Conservation (phyloP, 495 filamentous ascomycete genomes). For the Ramalina peruviana region DNA sequence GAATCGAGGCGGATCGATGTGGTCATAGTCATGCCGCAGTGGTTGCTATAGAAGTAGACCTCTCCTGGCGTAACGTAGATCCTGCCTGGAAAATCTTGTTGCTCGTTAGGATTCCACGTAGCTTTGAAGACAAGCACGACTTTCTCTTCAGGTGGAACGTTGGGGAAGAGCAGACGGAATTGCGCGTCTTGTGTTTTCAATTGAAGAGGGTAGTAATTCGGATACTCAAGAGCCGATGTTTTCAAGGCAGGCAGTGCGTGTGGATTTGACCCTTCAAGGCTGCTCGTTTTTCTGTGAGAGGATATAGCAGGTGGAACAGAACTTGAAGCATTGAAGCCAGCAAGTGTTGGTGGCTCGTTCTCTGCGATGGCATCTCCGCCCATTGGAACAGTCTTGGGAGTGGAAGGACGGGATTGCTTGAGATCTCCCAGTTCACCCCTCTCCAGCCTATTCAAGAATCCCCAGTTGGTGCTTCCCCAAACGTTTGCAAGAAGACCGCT, state of each 20-base stretch:
- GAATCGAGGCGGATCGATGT: constrained; percentile 56
- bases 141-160: constrained; percentile 56
- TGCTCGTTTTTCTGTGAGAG: constrained; percentile 68
- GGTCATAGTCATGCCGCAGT: constrained; percentile 80
- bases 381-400: not conserved
- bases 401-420: constrained; percentile 14
- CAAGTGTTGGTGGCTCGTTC: not conserved
- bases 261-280: constrained; percentile 49
- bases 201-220: constrained; percentile 66
- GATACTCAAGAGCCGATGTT: constrained; percentile 45
- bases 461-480: constrained; percentile 81
- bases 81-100: constrained; percentile 72
- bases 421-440: constrained; percentile 30
- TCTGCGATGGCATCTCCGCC: not conserved
- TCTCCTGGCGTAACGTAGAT: constrained; percentile 76
- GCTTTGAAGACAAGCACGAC: constrained; percentile 67
- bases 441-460: constrained; percentile 54
- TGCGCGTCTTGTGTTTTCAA: constrained; percentile 83
- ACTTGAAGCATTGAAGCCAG: constrained; percentile 3
- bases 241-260: constrained; percentile 30
- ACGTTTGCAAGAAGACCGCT: constrained; percentile 80
- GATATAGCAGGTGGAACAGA: constrained; percentile 8
- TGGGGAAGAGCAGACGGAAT: constrained; percentile 80
- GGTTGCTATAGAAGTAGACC: constrained; percentile 91
- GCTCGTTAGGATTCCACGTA: constrained; percentile 61